A percentile compares a stretch with the other conserved stretches of the same genome.
phyloP scores from a whole-genome alignment of 768 basidiomycete species.

The Thelephora aurantiotincta region DNA sequence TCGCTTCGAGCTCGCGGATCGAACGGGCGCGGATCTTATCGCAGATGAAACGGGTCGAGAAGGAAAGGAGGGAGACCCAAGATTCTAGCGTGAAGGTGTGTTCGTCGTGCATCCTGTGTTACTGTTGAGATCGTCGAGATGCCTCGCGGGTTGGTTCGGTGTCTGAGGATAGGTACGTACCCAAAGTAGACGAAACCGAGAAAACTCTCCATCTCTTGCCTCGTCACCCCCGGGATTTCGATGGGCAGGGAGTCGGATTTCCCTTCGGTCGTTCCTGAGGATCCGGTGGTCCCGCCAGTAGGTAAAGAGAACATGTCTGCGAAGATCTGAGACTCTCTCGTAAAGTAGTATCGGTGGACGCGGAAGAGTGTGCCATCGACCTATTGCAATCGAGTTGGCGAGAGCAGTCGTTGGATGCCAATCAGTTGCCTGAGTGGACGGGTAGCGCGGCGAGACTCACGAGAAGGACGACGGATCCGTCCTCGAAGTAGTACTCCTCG shows the following conservation, averaged over 20 bases:
- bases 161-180: constrained; percentile 10
- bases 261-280: constrained; percentile 12
- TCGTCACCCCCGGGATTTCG: constrained; percentile 15
- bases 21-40: constrained; percentile 18
- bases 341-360: constrained; percentile 23
- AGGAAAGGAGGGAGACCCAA: constrained; percentile 22
- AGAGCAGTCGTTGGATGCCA: neutral
- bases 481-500: constrained; percentile 11
- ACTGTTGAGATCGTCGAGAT: too few species aligned
- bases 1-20: constrained; percentile 15
- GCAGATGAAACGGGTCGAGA: constrained; percentile 22
- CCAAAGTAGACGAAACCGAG: constrained; percentile 22
- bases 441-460: constrained; percentile 5
- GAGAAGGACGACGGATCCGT: constrained; percentile 10
- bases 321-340: constrained; percentile 21
- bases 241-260: constrained; percentile 17
- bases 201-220: constrained; percentile 18
- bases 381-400: constrained; percentile 9
- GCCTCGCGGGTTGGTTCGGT: neutral
- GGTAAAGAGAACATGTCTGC: constrained; percentile 19
- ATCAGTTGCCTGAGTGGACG: too few species aligned
- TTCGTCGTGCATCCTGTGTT: constrained; percentile 8
- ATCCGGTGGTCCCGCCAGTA: constrained; percentile 7
- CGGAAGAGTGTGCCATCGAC: constrained; percentile 21
- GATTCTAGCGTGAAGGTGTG: constrained; percentile 9